Evolutionary conservation across 2,329 filamentous ascomycete genomes (phyloP).

Genomic region (Epichloe uncinata): DNA sequence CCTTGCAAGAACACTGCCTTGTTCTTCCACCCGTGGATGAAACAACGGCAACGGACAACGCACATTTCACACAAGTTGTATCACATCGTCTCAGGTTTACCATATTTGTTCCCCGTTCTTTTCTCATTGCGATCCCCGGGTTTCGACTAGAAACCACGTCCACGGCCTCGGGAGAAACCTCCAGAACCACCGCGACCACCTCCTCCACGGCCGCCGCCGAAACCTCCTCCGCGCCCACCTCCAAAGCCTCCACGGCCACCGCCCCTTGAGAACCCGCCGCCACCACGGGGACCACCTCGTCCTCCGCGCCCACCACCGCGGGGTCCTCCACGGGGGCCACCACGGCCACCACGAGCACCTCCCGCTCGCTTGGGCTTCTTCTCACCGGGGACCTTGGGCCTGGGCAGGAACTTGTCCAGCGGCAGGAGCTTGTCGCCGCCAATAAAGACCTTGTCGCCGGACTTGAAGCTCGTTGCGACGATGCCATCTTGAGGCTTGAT

Average conservation of each 20-base stretch:
- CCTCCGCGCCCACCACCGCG: conserved; percentile 8
- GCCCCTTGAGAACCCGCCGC: conserved; percentile 21
- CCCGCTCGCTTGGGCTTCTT: conserved; percentile 48
- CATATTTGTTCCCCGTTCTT: background rate
- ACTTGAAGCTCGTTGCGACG: conserved; percentile 85
- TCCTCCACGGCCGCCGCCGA: conserved; percentile 11
- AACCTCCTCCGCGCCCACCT: conserved; percentile 1
- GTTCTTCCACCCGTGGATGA: background rate
- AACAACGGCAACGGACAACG: background rate
- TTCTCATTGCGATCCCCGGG: conserved; percentile 11
- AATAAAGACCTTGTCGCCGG: conserved; percentile 96
- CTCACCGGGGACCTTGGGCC: conserved; percentile 67
- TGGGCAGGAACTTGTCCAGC: conserved; percentile 90
- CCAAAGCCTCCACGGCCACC: conserved; percentile 20
- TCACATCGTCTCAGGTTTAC: background rate
- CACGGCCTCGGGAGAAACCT: conserved; percentile 28
- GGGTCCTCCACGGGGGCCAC: conserved; percentile 12
- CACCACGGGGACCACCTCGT: conserved; percentile 10
- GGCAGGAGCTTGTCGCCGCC: conserved; percentile 88
- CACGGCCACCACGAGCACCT: conserved; percentile 22
- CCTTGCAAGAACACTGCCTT: background rate
- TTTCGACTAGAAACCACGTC: conserved; percentile 19
- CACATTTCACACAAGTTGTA: background rate
- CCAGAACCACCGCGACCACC: conserved; percentile 14
- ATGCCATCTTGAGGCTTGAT: conserved; percentile 96